Evolutionary conservation across 2,329 filamentous ascomycete genomes (phyloP), one percentile per base, ranked within the genome.

Genomic region (Cladosporium sp.): DNA sequence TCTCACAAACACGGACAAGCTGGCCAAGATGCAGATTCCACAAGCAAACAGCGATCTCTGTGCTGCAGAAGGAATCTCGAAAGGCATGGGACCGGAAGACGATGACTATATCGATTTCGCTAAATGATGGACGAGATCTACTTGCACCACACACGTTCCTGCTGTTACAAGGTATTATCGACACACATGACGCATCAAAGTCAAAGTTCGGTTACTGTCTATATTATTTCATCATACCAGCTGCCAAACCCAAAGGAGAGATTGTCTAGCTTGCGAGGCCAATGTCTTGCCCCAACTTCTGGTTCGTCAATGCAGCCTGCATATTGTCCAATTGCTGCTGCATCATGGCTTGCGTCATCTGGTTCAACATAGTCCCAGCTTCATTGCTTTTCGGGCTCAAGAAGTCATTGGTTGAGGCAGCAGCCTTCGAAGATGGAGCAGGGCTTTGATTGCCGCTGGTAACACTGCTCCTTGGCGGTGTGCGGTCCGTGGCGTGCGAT

Each of bases 21-120:
- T 85, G 60, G 68, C 65, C 25, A 54, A 52, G 8, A 77, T 73
- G 72, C 56, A 67, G 17, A 62, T 84, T 2, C 79, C 81, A 0
- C 71, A 72, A 19, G 76, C 75, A 12, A 76, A 78, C 48, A 71
- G 66, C 34, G 70, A 65, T 17, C 66, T 84, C 22, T 85, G 83
- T 64, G 68, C 69, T 20, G 63, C 71, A 3, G 72, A 74, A 12
- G 80, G 80, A 17, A 63, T 82, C 28, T 73, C 76, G 58, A 77
- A 71, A 64, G 82, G 82, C 0, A 75, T 74, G 6, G 72, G 74
- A 20, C 81, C 81, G 1, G 74, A 76, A 32, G 81, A 84, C 64
- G 75, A 75, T 44, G 70, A 62, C 10, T 69, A 67, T 32, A 17
- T 45, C 15, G 62, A 62, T n/a, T 36, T 65, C 15, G 63, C 62